A percentile compares a stretch with the other conserved stretches of the same genome.
phyloP scores from a whole-genome alignment of 2,329 filamentous ascomycete genomes.

The Fusarium proliferatum region DNA sequence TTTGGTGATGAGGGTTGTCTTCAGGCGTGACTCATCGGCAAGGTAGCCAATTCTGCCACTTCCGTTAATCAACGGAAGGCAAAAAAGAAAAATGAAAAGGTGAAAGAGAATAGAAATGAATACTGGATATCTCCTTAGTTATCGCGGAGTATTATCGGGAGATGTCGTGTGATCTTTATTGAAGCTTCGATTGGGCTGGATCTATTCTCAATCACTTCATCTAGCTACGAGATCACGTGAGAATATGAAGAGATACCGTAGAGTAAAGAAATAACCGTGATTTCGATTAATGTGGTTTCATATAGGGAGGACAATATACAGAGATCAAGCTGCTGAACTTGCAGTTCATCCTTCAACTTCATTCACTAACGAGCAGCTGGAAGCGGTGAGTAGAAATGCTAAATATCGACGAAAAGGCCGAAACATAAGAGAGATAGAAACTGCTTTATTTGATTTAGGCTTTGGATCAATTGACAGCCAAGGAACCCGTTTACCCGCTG shows the following conservation, averaged over 20 bases:
- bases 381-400: not conserved
- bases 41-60: not conserved
- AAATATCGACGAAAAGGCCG: not conserved
- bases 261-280: accelerated
- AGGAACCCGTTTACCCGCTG: no score
- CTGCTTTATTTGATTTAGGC: accelerated
- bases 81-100: accelerated
- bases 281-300: not conserved
- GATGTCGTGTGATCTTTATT: not conserved
- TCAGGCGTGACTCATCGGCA: conserved; percentile 4
- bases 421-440: accelerated
- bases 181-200: no score
- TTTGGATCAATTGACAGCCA: accelerated
- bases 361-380: accelerated
- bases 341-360: not conserved
- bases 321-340: no score
- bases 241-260: accelerated
- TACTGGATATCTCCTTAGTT: not conserved
- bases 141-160: accelerated
- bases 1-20: no score
- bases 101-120: accelerated
- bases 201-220: no score
- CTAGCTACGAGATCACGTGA: not conserved
- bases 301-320: no score
- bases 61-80: not conserved